Base-by-base conservation (phyloP, 257 asterid genomes). In the Nicotiana noctiflora region DNA sequence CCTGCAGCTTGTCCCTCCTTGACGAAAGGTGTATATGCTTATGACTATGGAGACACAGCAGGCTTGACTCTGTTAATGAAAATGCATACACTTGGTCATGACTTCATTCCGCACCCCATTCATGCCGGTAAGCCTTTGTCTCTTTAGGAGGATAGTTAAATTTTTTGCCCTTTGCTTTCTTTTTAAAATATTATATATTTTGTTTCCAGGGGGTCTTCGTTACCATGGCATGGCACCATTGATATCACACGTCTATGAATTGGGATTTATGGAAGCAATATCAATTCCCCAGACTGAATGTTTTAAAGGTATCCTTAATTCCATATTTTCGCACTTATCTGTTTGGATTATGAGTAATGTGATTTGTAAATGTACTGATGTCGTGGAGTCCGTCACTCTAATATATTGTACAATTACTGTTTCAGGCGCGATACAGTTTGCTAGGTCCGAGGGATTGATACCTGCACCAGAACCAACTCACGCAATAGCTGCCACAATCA, bases 81-180 rank as follows among this genome's bases (percentile, higher is more conserved):
- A 90, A 95, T 95, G 99, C 98, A 95, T 70, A 93, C 98, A 0
- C 93, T 95, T n/a, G 99, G 99, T 18, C 98, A 93, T 61, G 96
- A 95, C 82, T 95, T 95, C 80, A 90, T 93, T 34, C 99, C 99
- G 0, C 97, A 95, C 75, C 99, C 99, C 3, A 93, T 95, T 81
- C 98, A 95, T 83, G 91, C 99, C 21, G 98, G 98, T 93, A 65
- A 84, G 75, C 17, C 64, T 34, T 62, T 46, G 52, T 52, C 21
- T 13, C 3, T 40, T 40, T 0, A 40, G 15, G 18, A 19, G 65
- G 27, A 27, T 5, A 17, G 7, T 44, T 12, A 21, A 15, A 32
- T 53, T 12, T 29, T 1, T 44, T 44, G 21, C 32, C 64, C 15
- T 68, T 32, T 61, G 10, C 37, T 51, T 49, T 3, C 5, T 17